phyloP scores from a whole-genome alignment of 768 basidiomycete genomes.

The Daedalea quercina region DNA sequence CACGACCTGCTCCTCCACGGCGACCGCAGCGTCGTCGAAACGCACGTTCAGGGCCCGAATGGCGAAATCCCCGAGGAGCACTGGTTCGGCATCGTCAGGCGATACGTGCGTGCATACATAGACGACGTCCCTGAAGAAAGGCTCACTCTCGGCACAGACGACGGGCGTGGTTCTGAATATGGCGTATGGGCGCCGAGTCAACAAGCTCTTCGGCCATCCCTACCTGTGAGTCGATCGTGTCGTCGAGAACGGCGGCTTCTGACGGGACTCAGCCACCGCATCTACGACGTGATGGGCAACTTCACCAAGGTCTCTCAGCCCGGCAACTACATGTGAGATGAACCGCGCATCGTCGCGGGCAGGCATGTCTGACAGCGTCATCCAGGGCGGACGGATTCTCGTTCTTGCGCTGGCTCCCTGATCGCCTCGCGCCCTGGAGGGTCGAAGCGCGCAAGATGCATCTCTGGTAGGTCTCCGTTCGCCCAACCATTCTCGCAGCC shows the following conservation, averaged over 20 bases:
- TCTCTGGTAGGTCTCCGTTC: conserved; percentile 19
- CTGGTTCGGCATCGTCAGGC: conserved; percentile 24
- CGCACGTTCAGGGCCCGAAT: not conserved
- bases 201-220: not conserved
- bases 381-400: conserved; percentile 18
- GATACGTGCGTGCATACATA: conserved; percentile 17
- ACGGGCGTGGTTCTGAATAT: not conserved
- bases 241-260: not conserved
- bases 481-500: not conserved
- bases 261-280: conserved; percentile 12
- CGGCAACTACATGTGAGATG: conserved; percentile 20
- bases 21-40: not conserved
- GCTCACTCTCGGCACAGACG: not conserved
- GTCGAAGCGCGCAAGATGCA: conserved; percentile 20
- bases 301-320: conserved; percentile 21
- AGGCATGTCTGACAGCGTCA: not conserved
- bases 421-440: conserved; percentile 21
- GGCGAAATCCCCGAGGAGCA: conserved; percentile 15
- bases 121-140: not conserved
- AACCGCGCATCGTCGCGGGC: not conserved
- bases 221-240: not conserved
- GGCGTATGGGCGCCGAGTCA: conserved; percentile 1
- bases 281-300: conserved; percentile 23
- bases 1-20: conserved; percentile 19
- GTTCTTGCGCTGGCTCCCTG: conserved; percentile 21